Percentiles rank a stretch among this genome's conserved stretches.
Evolutionary conservation across 257 asterid genomes (phyloP).

Genomic region (Capsicum rhomboideum): DNA sequence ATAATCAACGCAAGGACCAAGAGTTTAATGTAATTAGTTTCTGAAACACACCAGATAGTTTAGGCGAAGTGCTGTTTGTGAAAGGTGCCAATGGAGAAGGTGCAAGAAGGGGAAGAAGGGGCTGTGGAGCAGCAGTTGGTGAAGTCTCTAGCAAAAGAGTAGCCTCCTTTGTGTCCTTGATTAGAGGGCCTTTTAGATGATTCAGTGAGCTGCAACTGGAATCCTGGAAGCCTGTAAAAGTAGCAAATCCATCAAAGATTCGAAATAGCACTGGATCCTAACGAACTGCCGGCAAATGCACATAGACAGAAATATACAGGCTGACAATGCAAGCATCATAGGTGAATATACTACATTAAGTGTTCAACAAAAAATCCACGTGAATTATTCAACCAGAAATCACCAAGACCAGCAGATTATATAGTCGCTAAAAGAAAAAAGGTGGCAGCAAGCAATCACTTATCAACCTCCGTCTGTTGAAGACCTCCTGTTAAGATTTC

Average conservation of each 20-base stretch:
- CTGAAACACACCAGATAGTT: constrained; percentile 69
- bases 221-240: constrained; percentile 43
- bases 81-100: constrained; percentile 96
- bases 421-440: background rate
- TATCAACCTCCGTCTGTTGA: background rate
- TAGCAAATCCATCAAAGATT: constrained; percentile 4
- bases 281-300: background rate
- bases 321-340: background rate
- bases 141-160: constrained; percentile 53
- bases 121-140: constrained; percentile 65
- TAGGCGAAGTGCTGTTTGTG: constrained; percentile 76
- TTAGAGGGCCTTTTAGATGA: constrained; percentile 21
- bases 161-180: constrained; percentile 34
- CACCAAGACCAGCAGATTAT: background rate
- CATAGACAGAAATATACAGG: background rate
- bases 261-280: background rate
- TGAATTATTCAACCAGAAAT: background rate
- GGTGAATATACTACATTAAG: background rate
- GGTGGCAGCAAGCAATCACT: background rate
- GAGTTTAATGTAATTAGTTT: background rate
- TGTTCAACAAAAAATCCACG: background rate
- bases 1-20: background rate
- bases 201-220: constrained; percentile 20
- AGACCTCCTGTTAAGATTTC: background rate
- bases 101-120: constrained; percentile 83